These are phyloP conservation scores for Sporothrix schenckii DNA, from an alignment of 2,329 filamentous ascomycete species.

Conservation along the genomic window DNA sequence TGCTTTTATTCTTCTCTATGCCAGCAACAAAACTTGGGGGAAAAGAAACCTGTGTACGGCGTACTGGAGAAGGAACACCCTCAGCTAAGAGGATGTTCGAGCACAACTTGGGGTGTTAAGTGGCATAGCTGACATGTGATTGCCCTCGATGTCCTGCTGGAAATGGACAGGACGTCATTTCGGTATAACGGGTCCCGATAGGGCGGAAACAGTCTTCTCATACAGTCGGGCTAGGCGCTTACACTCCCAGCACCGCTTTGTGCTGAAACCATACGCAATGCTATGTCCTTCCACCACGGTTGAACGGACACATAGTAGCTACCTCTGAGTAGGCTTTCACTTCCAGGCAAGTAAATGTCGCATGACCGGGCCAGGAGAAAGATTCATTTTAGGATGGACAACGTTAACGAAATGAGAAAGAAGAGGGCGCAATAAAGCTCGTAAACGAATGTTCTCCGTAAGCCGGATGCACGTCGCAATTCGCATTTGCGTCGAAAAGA, in stretches of 20 bases:
- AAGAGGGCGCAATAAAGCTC: background rate
- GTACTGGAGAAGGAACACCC: background rate
- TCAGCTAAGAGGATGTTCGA: background rate
- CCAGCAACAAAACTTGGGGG: background rate
- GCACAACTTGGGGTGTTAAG: background rate
- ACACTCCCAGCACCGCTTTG: background rate
- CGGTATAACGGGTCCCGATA: slow-evolving; percentile 13
- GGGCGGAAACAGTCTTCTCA: background rate
- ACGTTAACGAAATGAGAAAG: background rate
- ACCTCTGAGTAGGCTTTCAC: background rate
- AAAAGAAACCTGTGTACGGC: background rate
- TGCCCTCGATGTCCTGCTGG: background rate
- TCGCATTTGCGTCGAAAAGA: background rate
- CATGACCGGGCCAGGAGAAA: background rate
- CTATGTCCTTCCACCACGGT: slow-evolving; percentile 30
- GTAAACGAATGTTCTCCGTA: background rate
- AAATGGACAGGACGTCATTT: background rate
- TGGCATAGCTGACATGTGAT: slow-evolving; percentile 22
- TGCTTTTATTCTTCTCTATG: background rate
- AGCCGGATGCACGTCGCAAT: slow-evolving; percentile 5
- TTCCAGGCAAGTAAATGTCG: background rate
- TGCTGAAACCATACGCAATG: background rate
- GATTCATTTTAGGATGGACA: background rate
- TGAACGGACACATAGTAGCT: slow-evolving; percentile 24
- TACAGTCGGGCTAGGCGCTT: background rate